Conservation (phyloP, 495 filamentous ascomycete genomes). For the Xylaria flabelliformis region DNA sequence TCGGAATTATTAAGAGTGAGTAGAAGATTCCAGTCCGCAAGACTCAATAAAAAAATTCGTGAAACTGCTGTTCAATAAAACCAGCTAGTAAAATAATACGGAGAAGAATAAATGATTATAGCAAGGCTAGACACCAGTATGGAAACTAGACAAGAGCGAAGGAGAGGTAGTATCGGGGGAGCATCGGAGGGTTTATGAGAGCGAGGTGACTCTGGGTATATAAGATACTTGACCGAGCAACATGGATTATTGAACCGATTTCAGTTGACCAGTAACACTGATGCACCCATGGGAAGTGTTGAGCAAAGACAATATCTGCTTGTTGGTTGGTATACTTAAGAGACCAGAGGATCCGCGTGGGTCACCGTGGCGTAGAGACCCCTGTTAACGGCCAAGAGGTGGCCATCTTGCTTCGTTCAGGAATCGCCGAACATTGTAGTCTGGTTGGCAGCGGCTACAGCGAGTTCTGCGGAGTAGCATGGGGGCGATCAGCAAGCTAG, state of each 20-base stretch:
- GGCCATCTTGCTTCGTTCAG: slow-evolving; percentile 27
- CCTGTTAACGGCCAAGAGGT: slow-evolving; percentile 26
- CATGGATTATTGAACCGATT: slow-evolving; percentile 32
- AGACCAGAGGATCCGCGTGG: slow-evolving; percentile 36
- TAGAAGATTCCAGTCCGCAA: neutral
- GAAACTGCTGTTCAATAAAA: neutral
- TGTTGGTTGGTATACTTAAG: slow-evolving; percentile 29
- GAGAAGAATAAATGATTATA: neutral
- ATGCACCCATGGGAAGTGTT: slow-evolving; percentile 27
- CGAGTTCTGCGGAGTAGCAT: slow-evolving; percentile 26
- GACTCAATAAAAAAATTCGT: neutral
- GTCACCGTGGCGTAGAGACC: slow-evolving; percentile 34
- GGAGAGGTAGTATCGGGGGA: slow-evolving; percentile 35
- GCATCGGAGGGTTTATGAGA: slow-evolving; percentile 34
- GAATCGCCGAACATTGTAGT: slow-evolving; percentile 26
- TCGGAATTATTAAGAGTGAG: neutral
- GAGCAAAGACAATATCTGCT: slow-evolving; percentile 8
- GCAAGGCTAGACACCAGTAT: slow-evolving; percentile 7
- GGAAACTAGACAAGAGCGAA: slow-evolving; percentile 20
- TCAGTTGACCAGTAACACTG: slow-evolving; percentile 34
- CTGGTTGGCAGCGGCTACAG: slow-evolving; percentile 25
- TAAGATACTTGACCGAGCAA: slow-evolving; percentile 40
- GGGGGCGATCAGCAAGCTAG: slow-evolving; percentile 28
- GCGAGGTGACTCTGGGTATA: slow-evolving; percentile 39
- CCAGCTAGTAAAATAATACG: slow-evolving; percentile 3